phyloP scores from a whole-genome alignment of 805 yeast genomes.

The Candida krabiensis region DNA sequence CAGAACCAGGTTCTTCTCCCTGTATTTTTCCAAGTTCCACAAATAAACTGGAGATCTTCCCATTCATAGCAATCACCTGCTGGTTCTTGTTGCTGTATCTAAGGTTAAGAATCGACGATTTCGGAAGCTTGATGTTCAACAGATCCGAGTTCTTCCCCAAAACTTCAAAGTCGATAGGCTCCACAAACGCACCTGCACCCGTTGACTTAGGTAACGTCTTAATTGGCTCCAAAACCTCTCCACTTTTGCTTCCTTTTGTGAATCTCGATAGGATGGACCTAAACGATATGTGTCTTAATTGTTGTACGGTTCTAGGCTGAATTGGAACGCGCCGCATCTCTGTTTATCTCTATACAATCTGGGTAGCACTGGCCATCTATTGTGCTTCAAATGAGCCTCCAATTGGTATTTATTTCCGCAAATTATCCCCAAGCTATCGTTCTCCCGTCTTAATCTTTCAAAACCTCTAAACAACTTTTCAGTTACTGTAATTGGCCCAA shows the following conservation, averaged over 20 bases:
- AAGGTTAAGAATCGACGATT: slow-evolving; percentile 37
- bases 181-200: slow-evolving; percentile 47
- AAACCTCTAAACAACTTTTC: too few species aligned
- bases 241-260: slow-evolving; percentile 3
- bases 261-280: slow-evolving; percentile 18
- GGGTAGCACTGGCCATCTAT: too few species aligned
- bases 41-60: slow-evolving; percentile 34
- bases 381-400: too few species aligned
- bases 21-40: slow-evolving; percentile 28
- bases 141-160: slow-evolving; percentile 40
- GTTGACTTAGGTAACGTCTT: slow-evolving; percentile 37
- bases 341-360: slow-evolving; percentile 1
- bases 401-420: too few species aligned
- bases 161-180: slow-evolving; percentile 41
- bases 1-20: slow-evolving; percentile 8
- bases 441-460: too few species aligned
- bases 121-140: slow-evolving; percentile 45
- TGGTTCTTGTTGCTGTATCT: slow-evolving; percentile 39
- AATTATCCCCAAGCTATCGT: too few species aligned
- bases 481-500: too few species aligned
- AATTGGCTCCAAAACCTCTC: slow-evolving; percentile 19
- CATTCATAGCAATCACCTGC: slow-evolving; percentile 45
- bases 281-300: slow-evolving; percentile 16
- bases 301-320: background rate
- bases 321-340: background rate